Base-by-base conservation (phyloP, 2,329 filamentous ascomycete genomes). In the Seiridium cupressi region DNA sequence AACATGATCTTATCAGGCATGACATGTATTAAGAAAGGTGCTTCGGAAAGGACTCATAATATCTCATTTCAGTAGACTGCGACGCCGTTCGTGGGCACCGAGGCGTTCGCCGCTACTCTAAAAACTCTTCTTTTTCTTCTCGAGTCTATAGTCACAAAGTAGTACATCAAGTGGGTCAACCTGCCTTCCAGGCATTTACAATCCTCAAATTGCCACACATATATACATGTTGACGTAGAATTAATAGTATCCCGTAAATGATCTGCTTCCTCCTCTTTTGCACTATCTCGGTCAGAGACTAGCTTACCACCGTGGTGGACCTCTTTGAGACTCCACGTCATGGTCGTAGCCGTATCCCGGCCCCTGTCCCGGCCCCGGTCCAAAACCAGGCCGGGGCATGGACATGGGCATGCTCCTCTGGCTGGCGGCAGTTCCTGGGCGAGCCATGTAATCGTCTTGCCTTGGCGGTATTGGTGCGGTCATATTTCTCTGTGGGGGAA, bases 401-500 rank as follows among this genome's bases (percentile, higher is more conserved):
- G 18, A 26, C 18, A 44, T 26, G 51, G 64, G 62, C 60, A 63
- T 63, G 51, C 64, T 62, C 58, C 68, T 57, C 57, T 68, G 68
- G 51, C 66, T 68, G 13, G 70, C 62, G 18, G 65, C 62, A 10
- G 67, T 70, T 26, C 68, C 72, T 35, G 68, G 63, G 35, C 71
- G 69, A 31, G 69, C 60, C 36, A 64, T 64, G 57, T 68, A 73
- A 42, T 72, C 72, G 32, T 68, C 66, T 46, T 70, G 67, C 13
- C 66, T 65, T 44, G 68, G 65, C 11, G 74, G 72, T 58, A 76
- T 65, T 3, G 78, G 77, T 3, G 75, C 77, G 31, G 80, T 82
- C 74, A 81, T 75, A 59, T 77, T 81, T 55, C 81, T 74, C 63
- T 75, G 75, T 1, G 77, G 77, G 35, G 74, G 66, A 11, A 73